Evolutionary conservation across 1,284 basidiomycete species (phyloP).

Genomic region (Cutaneotrichosporon spelunceum): DNA sequence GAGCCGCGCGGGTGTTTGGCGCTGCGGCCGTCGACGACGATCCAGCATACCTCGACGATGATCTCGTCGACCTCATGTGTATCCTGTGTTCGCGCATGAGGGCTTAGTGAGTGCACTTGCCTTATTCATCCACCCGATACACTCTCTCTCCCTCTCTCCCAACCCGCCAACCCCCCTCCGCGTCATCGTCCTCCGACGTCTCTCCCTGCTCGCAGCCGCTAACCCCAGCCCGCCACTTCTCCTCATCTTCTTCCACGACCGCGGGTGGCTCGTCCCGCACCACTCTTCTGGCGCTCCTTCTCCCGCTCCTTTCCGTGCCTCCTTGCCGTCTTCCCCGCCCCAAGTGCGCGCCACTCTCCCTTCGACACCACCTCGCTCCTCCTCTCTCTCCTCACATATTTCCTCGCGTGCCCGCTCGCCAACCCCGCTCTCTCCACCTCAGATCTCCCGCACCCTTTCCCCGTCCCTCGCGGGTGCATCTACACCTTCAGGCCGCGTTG

Average conservation of each 20-base stretch:
- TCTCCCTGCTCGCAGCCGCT: neutral
- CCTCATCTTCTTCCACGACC: slow-evolving; percentile 94
- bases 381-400: neutral
- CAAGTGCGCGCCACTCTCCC: neutral
- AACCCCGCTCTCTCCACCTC: neutral
- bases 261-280: slow-evolving; percentile 49
- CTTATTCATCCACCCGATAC: neutral
- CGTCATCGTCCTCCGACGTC: neutral
- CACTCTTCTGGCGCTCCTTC: slow-evolving; percentile 21
- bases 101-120: slow-evolving; percentile 57
- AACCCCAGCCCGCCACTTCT: slow-evolving; percentile 66
- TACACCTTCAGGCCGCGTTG: neutral
- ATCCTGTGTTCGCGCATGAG: slow-evolving; percentile 85
- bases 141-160: neutral
- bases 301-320: neutral
- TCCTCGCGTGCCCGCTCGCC: slow-evolving; percentile 24
- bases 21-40: slow-evolving; percentile 61
- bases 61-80: slow-evolving; percentile 85
- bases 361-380: neutral
- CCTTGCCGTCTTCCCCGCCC: neutral
- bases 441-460: neutral
- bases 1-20: slow-evolving; percentile 66
- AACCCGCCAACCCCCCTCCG: neutral
- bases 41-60: slow-evolving; percentile 37
- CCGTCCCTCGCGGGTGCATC: neutral